These are phyloP conservation scores for Lophium mytilinum DNA, from an alignment of 495 filamentous ascomycete genomes.

Conservation along the genomic window DNA sequence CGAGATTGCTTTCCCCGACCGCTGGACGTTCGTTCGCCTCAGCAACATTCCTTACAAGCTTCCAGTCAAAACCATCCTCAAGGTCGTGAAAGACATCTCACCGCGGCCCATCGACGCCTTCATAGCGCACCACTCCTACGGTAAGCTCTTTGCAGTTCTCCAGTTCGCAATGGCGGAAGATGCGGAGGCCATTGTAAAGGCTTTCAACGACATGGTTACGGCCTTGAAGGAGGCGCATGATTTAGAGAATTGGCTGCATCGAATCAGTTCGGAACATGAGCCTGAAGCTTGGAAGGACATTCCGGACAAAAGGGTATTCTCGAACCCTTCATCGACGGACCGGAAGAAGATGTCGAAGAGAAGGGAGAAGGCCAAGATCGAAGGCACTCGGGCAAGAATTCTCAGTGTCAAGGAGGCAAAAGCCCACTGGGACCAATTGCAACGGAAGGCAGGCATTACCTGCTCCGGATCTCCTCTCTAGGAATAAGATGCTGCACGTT, in stretches of 20 bases:
- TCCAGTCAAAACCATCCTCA: neutral
- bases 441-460: neutral
- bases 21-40: too few relatives aligned
- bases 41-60: too few relatives aligned
- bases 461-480: too few relatives aligned
- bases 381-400: neutral
- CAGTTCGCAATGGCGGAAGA: neutral
- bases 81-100: neutral
- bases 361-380: neutral
- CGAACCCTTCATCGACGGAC: neutral
- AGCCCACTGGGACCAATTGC: neutral
- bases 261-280: too few relatives aligned
- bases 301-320: neutral
- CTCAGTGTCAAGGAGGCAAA: neutral
- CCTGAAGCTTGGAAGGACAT: too few relatives aligned
- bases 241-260: neutral
- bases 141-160: neutral
- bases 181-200: neutral
- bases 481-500: too few relatives aligned
- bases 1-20: too few relatives aligned
- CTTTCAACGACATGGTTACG: neutral
- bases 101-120: neutral
- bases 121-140: neutral
- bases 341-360: neutral
- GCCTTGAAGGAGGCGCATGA: neutral